phyloP scores from a whole-genome alignment of 305 asterid species.

The Rubia occidens region DNA sequence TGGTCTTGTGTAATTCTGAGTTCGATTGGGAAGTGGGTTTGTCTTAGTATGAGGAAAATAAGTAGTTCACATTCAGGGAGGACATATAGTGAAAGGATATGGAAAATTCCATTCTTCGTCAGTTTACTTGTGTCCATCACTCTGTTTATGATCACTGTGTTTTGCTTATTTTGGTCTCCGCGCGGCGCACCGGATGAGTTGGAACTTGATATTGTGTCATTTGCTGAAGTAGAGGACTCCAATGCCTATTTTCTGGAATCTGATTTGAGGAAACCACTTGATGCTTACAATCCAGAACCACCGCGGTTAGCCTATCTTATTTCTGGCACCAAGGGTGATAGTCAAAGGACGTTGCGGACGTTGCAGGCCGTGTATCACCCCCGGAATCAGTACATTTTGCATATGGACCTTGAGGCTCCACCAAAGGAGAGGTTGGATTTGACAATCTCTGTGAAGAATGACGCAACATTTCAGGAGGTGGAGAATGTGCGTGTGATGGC shows the following conservation, averaged over 20 bases:
- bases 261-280: constrained; percentile 47
- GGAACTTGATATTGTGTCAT: constrained; percentile 30
- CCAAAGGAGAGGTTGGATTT: constrained; percentile 84
- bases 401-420: constrained; percentile 97
- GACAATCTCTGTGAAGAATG: constrained; percentile 79
- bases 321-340: constrained; percentile 93
- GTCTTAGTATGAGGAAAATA: constrained; percentile 41
- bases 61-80: constrained; percentile 52
- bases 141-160: constrained; percentile 43
- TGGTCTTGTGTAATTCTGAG: neutral
- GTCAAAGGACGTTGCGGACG: constrained; percentile 85
- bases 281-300: constrained; percentile 38
- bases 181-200: constrained; percentile 34
- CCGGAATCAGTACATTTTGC: constrained; percentile 83
- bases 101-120: constrained; percentile 67
- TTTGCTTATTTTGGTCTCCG: constrained; percentile 45
- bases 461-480: constrained; percentile 65
- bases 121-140: constrained; percentile 58
- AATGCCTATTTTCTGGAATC: constrained; percentile 59
- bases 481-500: constrained; percentile 93
- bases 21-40: neutral
- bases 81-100: constrained; percentile 59
- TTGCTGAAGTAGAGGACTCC: constrained; percentile 35
- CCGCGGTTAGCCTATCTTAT: constrained; percentile 91
- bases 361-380: constrained; percentile 91